Evolutionary conservation across 2,329 filamentous ascomycete genomes (phyloP).

Genomic region (Paecilomyces niveus): DNA sequence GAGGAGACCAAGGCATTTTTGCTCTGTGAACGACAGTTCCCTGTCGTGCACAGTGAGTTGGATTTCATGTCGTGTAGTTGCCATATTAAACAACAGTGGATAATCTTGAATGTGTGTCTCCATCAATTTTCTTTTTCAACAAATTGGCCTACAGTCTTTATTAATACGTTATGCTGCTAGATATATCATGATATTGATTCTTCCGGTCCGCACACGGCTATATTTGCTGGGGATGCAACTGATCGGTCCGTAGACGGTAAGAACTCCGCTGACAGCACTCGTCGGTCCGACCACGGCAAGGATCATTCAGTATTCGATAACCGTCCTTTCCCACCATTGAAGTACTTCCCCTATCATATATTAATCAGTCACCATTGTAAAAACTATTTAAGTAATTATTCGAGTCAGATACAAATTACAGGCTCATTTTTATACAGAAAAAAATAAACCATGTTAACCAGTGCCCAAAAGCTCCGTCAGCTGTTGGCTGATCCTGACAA

Average conservation of each 20-base stretch:
- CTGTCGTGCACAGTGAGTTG: background rate
- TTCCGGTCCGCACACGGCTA: background rate
- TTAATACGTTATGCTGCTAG: background rate
- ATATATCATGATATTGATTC: background rate
- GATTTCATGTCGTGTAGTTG: background rate
- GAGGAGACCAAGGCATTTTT: background rate
- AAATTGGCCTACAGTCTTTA: background rate
- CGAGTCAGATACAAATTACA: background rate
- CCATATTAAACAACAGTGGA: background rate
- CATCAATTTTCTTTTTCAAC: background rate
- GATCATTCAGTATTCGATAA: background rate
- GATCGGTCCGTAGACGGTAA: background rate
- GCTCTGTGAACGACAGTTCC: background rate
- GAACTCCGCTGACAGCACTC: background rate
- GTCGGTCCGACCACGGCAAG: background rate
- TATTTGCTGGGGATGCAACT: background rate
- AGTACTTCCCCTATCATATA: background rate
- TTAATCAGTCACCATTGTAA: background rate
- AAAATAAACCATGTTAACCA: background rate
- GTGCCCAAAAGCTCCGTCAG: slow-evolving; percentile 26
- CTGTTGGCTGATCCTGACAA: slow-evolving; percentile 33
- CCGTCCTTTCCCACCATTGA: background rate
- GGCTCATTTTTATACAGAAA: background rate
- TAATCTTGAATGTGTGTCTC: background rate
- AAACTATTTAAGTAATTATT: background rate